phyloP scores from a whole-genome alignment of 2,329 filamentous ascomycete genomes.

The Niveomyces coronatus region DNA sequence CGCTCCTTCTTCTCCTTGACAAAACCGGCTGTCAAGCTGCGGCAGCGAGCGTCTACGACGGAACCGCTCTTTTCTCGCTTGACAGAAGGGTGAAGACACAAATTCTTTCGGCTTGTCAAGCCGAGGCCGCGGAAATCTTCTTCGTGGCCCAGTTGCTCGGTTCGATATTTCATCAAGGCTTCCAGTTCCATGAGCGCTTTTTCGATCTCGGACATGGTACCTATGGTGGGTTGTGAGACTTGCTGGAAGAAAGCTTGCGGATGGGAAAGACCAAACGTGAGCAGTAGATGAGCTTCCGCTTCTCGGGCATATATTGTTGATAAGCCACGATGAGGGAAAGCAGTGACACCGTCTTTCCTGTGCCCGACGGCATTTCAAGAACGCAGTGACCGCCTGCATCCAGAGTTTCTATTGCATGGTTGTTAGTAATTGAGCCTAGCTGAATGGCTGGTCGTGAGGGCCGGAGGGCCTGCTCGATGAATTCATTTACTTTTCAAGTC shows the following conservation, averaged over 20 bases:
- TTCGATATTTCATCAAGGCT: constrained; percentile 87
- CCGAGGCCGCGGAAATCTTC: constrained; percentile 92
- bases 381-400: constrained; percentile 94
- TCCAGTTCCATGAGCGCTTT: constrained; percentile 90
- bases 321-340: constrained; percentile 94
- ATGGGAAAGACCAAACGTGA: constrained; percentile 49
- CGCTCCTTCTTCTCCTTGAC: constrained; percentile 95
- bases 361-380: constrained; percentile 97
- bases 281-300: constrained; percentile 95
- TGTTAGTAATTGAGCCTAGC: not conserved
- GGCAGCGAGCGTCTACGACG: constrained; percentile 89
- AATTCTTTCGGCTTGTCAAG: constrained; percentile 90
- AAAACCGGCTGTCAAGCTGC: constrained; percentile 91
- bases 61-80: constrained; percentile 92
- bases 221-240: constrained; percentile 22
- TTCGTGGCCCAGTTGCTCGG: constrained; percentile 75
- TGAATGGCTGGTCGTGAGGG: not conserved
- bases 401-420: constrained; percentile 50
- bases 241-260: not conserved
- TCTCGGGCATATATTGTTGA: constrained; percentile 85
- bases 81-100: constrained; percentile 92
- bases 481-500: constrained; percentile 39
- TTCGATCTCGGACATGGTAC: constrained; percentile 98
- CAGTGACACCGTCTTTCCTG: constrained; percentile 92
- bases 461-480: constrained; percentile 9